Base-by-base conservation (phyloP, 371 early-diverging fungal genomes). In the Massospora cicadina region DNA sequence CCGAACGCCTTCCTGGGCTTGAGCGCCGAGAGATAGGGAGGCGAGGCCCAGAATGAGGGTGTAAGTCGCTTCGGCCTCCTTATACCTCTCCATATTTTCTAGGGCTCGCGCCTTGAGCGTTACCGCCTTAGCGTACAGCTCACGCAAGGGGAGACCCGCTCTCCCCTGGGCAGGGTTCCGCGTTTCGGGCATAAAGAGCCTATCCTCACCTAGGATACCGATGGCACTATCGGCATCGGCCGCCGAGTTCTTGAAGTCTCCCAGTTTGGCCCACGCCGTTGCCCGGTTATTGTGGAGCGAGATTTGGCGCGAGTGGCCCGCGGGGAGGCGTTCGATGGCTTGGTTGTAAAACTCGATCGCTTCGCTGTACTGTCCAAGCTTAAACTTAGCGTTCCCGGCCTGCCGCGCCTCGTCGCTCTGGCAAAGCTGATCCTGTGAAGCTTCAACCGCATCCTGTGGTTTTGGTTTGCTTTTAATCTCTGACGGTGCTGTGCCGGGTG, bases 271-370 rank as follows among this genome's bases (percentile, higher is more conserved):
- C 2, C 82, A 71, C 0, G 89, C 81, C 0, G 88, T 82, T 0
- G 96, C 93, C n/a, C 94, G 86, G 73, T 96, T 95, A 73, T 92
- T 93, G 70, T 73, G 77, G 21, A 91, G 69, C 0, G 84, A 61
- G 2, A 86, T 75, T n/a, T 84, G 67, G 26, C 80, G 73, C 1
- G 79, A 63, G 65, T 91, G 93, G 24, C 78, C 77, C 2, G 68
- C 31, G 2, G 82, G 83, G 1, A 87, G 68, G 17, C 70, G 65
- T 32, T 71, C 64, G 12, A 93, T 79, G 0, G 93, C 91, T 13
- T 68, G 69, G 0, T 81, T 79, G 72, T 97, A 97, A 13, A 76
- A 72, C 3, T 68, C 69, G 54, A 86, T 86, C 0, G 96, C 92
- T 7, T 87, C 88, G 27, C 76, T 84, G 74, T 81, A 94, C 70